phyloP scores from a whole-genome alignment of 1,139 yeast species.

The Pichia sp. region DNA sequence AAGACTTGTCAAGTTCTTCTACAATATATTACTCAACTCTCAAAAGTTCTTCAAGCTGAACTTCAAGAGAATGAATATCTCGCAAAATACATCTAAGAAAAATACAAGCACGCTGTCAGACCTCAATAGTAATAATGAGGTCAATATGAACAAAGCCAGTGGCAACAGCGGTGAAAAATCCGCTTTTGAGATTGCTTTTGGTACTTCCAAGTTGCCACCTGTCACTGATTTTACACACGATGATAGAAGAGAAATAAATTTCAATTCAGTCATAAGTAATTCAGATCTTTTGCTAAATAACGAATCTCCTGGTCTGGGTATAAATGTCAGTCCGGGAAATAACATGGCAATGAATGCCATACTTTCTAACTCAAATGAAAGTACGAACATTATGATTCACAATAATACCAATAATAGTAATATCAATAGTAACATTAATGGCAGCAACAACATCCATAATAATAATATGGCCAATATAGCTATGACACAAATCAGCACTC shows the following conservation, averaged over 20 bases:
- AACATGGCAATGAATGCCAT: conserved; percentile 3
- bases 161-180: conserved; percentile 9
- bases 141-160: not conserved
- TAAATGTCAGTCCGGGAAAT: not conserved
- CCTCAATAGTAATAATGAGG: not conserved
- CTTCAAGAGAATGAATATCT: conserved; percentile 26
- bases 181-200: conserved; percentile 34
- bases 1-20: conserved; percentile 34
- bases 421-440: not conserved
- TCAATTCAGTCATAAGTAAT: conserved; percentile 16
- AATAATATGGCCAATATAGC: conserved; percentile 10
- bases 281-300: conserved; percentile 7
- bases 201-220: conserved; percentile 33
- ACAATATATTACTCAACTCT: conserved; percentile 32
- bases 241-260: conserved; percentile 17
- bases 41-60: conserved; percentile 31
- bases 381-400: not conserved
- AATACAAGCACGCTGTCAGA: not conserved
- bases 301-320: not conserved
- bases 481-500: not conserved
- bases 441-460: conserved; percentile 1
- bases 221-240: conserved; percentile 30
- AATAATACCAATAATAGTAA: not conserved
- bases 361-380: not conserved
- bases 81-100: conserved; percentile 6